Evolutionary conservation across 1,284 basidiomycete species (phyloP), one percentile per base, ranked within the genome.

Genomic region (Grifola frondosa): DNA sequence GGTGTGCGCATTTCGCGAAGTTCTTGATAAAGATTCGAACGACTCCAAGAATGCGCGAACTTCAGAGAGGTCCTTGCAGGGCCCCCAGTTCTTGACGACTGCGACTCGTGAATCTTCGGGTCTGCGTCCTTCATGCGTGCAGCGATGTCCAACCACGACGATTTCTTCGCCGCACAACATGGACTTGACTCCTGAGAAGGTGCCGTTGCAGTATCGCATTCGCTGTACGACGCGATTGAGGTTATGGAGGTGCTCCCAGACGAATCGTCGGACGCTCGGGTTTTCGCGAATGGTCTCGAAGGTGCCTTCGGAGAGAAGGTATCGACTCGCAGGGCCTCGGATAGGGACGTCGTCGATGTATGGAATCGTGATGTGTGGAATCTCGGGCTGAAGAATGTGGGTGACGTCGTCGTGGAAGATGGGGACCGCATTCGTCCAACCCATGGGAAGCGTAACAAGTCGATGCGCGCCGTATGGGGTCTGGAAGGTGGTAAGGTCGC

Each of bases 401-500:
- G 58, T 61, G 1, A 71, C 52, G 43, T 66, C 54, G 28, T 62
- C 60, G 42, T 70, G 65, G 33, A 68, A 64, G 11, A 68, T 64
- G 0, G 62, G 61, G 0, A 68, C 61, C 0, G 63, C 70, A 37
- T 72, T 70, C 0, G 67, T 69, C 60, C 60, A 73, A 0, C 70
- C 70, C 66, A 67, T 68, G 0, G 67, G 69, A 0, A 71, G 43
- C 0, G 50, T 57, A 0, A 45, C 50, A 0, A 68, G 54, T 13
- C 55, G 52, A 11, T 54, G 40, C 4, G 54, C 50, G 10, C 62
- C 57, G 28, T 47, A 40, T 3, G 25, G 46, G 35, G 44, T 57
- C 50, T 49, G 37, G 33, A 45, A 56, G 0, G 53, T 53, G 0
- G 56, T 63, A n/a, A 56, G 39, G 34, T 70, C 65, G 3, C 63